Conservation (phyloP, 306 rosid species). For the Sicyos baderoa region DNA sequence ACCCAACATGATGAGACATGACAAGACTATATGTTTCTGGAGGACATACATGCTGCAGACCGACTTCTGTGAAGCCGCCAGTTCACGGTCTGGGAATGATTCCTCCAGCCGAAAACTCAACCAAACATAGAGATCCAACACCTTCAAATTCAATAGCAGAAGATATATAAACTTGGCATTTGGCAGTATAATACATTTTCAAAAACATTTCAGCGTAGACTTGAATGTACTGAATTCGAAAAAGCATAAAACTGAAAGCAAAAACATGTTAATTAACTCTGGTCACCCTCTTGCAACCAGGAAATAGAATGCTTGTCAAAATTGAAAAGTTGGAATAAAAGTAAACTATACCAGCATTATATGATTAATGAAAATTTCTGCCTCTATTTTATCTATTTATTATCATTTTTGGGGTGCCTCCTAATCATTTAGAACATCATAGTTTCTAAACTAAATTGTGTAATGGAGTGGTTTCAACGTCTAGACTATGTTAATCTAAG, state of each 20-base stretch:
- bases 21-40: neutral
- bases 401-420: neutral
- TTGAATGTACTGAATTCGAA: neutral
- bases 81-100: slow-evolving; percentile 74
- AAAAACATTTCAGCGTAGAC: neutral
- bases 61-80: slow-evolving; percentile 69
- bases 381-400: neutral
- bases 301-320: neutral
- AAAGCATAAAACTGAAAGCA: neutral
- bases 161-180: slow-evolving; percentile 11
- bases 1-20: neutral
- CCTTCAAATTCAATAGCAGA: slow-evolving; percentile 48
- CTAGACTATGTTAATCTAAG: neutral
- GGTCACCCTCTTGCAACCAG: neutral
- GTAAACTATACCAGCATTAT: neutral
- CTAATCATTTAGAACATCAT: neutral
- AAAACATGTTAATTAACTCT: neutral
- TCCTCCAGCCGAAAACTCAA: slow-evolving; percentile 83
- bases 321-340: slow-evolving; percentile 2
- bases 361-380: neutral
- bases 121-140: slow-evolving; percentile 91
- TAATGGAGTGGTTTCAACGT: neutral
- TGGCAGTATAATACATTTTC: neutral
- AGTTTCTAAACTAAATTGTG: neutral
- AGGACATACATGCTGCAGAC: slow-evolving; percentile 68